phyloP scores from a whole-genome alignment of 352 stramenopile species.

The Pythium brachiatum region DNA sequence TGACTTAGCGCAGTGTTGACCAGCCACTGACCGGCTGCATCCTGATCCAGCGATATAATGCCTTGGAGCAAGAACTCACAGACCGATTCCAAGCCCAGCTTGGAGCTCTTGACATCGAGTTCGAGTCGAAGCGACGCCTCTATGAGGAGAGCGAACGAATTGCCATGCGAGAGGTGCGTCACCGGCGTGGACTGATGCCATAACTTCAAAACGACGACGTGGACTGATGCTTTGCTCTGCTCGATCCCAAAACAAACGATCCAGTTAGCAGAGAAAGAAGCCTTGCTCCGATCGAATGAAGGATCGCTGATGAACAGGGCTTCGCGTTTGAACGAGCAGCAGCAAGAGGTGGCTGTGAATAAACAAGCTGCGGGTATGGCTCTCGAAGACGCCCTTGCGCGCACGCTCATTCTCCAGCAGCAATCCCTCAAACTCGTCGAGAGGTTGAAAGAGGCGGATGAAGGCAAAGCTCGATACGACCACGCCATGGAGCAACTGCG shows the following conservation, averaged over 20 bases:
- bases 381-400: background rate
- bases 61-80: background rate
- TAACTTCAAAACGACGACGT: background rate
- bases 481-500: background rate
- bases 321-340: background rate
- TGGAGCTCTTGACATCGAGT: background rate
- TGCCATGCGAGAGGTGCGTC: background rate
- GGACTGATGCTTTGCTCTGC: background rate
- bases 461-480: background rate
- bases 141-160: background rate
- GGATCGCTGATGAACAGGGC: background rate
- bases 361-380: background rate
- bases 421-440: background rate
- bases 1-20: background rate
- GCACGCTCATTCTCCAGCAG: background rate
- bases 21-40: background rate
- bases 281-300: background rate
- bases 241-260: background rate
- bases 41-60: background rate
- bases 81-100: slow-evolving; percentile 17
- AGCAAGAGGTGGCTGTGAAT: background rate
- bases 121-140: background rate
- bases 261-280: slow-evolving; percentile 1
- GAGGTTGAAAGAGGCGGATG: background rate
- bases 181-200: background rate